A percentile compares a stretch with the other conserved stretches of the same genome.
Conservation (phyloP, 75 land plant species). For the Cryptomeria japonica region DNA sequence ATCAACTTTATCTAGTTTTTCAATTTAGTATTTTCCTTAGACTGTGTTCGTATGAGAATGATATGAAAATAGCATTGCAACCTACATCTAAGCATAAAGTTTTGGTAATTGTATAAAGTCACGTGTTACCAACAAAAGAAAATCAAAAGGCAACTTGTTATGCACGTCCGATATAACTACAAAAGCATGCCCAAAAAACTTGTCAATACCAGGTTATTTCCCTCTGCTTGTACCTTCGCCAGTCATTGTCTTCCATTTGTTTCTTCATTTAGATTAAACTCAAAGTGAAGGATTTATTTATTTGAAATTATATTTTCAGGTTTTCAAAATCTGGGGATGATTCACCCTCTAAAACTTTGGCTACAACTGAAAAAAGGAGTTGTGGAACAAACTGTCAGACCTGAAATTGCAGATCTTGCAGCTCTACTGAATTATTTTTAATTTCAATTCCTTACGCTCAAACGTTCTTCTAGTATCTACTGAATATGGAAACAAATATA, state of each 20-base stretch:
- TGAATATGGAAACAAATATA: background rate
- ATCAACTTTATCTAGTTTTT: too few species aligned
- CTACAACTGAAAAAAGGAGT: background rate
- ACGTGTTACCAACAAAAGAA: background rate
- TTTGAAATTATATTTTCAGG: background rate
- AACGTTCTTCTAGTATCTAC: background rate
- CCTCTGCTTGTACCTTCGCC: background rate
- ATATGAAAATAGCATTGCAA: too few species aligned
- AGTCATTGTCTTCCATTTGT: background rate
- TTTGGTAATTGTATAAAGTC: background rate
- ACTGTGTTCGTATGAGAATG: background rate
- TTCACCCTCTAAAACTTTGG: background rate
- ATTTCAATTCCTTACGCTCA: background rate
- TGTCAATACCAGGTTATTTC: background rate
- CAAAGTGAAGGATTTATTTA: background rate
- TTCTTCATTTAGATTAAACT: background rate
- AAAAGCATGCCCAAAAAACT: background rate
- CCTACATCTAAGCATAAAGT: background rate
- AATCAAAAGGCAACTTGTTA: background rate
- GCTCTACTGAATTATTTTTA: background rate
- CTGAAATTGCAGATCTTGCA: background rate
- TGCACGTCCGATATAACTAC: background rate
- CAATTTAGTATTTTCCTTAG: background rate
- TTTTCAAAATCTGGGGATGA: background rate
- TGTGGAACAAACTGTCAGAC: background rate